Evolutionary conservation across 352 stramenopile species (phyloP).

Genomic region (Aphanomyces stellatus): DNA sequence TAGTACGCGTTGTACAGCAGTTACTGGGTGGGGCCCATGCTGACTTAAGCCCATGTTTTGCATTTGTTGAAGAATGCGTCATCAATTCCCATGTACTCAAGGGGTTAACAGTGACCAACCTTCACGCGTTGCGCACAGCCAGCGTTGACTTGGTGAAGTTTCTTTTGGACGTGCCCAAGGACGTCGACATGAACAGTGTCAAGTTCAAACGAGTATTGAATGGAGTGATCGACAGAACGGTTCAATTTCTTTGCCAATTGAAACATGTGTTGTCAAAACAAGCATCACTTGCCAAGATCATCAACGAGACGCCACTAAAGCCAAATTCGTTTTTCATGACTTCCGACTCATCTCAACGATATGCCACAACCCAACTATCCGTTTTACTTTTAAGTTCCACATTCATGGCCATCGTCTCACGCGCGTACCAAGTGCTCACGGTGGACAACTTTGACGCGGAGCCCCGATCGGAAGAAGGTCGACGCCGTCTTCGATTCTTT

Average conservation of each 20-base stretch:
- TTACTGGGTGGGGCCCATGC: constrained; percentile 74
- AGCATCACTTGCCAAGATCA: constrained; percentile 65
- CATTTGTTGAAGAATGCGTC: constrained; percentile 80
- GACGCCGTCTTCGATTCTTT: constrained; percentile 79
- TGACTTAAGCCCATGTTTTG: constrained; percentile 72
- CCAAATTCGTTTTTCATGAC: constrained; percentile 81
- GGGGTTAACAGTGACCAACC: constrained; percentile 64
- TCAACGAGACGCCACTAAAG: constrained; percentile 77
- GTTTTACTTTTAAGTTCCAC: no score
- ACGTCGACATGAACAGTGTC: constrained; percentile 60
- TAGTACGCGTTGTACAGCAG: constrained; percentile 62
- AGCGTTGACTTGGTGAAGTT: constrained; percentile 75
- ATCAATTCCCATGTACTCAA: constrained; percentile 65
- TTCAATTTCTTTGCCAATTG: constrained; percentile 66
- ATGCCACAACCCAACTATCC: constrained; percentile 66
- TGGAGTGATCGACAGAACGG: constrained; percentile 72
- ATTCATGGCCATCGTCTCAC: constrained; percentile 80
- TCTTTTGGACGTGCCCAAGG: constrained; percentile 68
- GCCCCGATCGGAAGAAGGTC: constrained; percentile 73
- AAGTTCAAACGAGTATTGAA: constrained; percentile 82
- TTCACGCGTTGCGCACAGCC: constrained; percentile 56
- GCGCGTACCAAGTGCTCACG: constrained; percentile 75
- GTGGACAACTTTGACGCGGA: constrained; percentile 86
- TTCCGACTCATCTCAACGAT: constrained; percentile 64
- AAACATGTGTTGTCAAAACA: constrained; percentile 81